Evolutionary conservation across 78 protist species (phyloP).

Genomic region (Reticulomyxa filosa): DNA sequence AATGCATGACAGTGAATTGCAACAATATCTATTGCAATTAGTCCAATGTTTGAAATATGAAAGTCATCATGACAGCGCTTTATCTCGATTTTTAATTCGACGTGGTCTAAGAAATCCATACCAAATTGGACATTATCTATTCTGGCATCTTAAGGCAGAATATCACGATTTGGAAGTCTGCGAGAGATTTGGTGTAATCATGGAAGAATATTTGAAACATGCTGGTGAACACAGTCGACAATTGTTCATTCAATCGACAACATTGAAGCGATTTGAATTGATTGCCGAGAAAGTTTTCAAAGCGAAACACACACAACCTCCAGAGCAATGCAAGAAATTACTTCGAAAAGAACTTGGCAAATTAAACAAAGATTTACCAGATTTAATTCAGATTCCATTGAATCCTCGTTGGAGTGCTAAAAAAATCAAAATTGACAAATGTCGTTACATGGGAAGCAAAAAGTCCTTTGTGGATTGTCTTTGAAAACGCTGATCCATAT

Average conservation of each 20-base stretch:
- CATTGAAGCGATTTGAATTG: background rate
- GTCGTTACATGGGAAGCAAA: slow-evolving; percentile 13
- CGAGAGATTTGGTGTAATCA: slow-evolving; percentile 3
- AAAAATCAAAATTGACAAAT: background rate
- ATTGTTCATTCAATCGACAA: background rate
- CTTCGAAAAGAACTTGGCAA: background rate
- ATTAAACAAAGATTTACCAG: too few species aligned
- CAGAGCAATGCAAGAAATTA: background rate
- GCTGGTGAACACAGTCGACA: background rate
- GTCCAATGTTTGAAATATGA: background rate
- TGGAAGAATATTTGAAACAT: background rate
- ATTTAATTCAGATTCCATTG: too few species aligned
- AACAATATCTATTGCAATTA: background rate
- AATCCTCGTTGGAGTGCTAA: too few species aligned
- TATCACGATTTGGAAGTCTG: slow-evolving; percentile 14
- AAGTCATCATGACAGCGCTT: background rate
- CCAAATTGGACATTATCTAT: slow-evolving; percentile 16
- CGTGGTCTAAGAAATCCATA: background rate
- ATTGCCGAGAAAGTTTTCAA: too few species aligned
- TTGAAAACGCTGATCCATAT: slow-evolving; percentile 37
- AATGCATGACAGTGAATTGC: background rate
- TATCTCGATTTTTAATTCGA: background rate
- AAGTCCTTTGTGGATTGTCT: slow-evolving; percentile 70
- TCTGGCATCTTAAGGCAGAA: slow-evolving; percentile 50
- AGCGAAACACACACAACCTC: too few species aligned